phyloP scores from a whole-genome alignment of 306 rosid genomes.

The Cajanus cajan region DNA sequence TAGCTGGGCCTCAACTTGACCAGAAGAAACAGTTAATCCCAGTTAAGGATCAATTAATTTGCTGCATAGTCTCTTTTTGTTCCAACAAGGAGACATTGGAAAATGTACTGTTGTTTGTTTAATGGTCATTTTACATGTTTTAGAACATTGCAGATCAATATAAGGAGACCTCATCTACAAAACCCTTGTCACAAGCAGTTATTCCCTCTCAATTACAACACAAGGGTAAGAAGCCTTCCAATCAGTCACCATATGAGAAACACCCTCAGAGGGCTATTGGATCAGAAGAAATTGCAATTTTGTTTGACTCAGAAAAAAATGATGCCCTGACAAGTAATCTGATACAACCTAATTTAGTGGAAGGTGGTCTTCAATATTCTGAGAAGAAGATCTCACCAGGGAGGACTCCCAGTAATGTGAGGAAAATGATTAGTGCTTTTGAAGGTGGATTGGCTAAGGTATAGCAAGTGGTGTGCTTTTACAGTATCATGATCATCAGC shows the following conservation, averaged over 20 bases:
- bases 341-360: slow-evolving; percentile 22
- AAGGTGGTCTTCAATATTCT: slow-evolving; percentile 3
- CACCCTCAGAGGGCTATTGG: slow-evolving; percentile 28
- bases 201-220: slow-evolving; percentile 29
- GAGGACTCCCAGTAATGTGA: slow-evolving; percentile 58
- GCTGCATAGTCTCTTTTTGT: slow-evolving; percentile 5
- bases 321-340: slow-evolving; percentile 15
- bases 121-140: slow-evolving; percentile 57
- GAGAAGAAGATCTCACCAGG: slow-evolving; percentile 24
- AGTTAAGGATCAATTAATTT: slow-evolving; percentile 48
- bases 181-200: slow-evolving; percentile 30
- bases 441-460: slow-evolving; percentile 76
- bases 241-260: slow-evolving; percentile 29
- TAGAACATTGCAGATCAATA: slow-evolving; percentile 73
- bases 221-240: slow-evolving; percentile 36
- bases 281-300: slow-evolving; percentile 23
- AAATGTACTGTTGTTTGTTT: slow-evolving; percentile 43
- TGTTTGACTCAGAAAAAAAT: slow-evolving; percentile 31
- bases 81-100: slow-evolving; percentile 24
- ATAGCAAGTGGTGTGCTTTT: slow-evolving; percentile 22
- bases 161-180: slow-evolving; percentile 40
- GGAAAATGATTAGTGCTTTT: slow-evolving; percentile 70
- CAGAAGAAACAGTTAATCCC: slow-evolving; percentile 24
- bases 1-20: slow-evolving; percentile 33
- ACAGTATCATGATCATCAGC: slow-evolving; percentile 16